Evolutionary conservation across 306 rosid species (phyloP).

Genomic region (Sicyos edulis): DNA sequence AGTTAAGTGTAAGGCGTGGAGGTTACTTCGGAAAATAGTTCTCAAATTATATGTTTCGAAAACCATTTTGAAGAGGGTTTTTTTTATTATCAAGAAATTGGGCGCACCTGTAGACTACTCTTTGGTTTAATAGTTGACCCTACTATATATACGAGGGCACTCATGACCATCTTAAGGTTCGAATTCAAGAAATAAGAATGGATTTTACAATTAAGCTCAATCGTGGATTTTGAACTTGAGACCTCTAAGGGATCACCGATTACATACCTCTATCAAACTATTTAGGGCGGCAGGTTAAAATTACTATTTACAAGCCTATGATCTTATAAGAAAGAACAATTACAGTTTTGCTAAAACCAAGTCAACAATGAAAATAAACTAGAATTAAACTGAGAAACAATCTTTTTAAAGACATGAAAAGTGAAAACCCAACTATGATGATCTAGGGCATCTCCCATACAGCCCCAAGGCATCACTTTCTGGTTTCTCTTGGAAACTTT

Average conservation of each 20-base stretch:
- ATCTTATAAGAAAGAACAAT: not conserved
- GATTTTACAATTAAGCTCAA: too few relatives aligned
- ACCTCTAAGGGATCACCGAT: too few relatives aligned
- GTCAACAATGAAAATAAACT: constrained; percentile 1
- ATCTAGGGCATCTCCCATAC: not conserved
- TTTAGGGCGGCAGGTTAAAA: too few relatives aligned
- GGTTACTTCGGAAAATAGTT: not conserved
- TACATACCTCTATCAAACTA: too few relatives aligned
- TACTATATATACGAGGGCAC: too few relatives aligned
- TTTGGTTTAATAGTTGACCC: too few relatives aligned
- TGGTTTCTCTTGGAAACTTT: not conserved
- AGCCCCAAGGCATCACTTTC: not conserved
- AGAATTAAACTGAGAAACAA: not conserved
- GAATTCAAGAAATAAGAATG: too few relatives aligned
- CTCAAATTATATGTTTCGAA: not conserved
- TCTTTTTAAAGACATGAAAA: not conserved
- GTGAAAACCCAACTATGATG: not conserved
- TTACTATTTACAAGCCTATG: not conserved
- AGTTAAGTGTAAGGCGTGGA: not conserved
- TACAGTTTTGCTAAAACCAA: not conserved
- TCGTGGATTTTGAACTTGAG: too few relatives aligned
- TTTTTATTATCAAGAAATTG: too few relatives aligned
- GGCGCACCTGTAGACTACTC: too few relatives aligned
- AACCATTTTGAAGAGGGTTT: not conserved
- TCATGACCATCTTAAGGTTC: too few relatives aligned